Percentiles rank a stretch among this genome's conserved stretches.
Evolutionary conservation across 2,329 filamentous ascomycete genomes (phyloP).

Genomic region (Stagonosporopsis vannaccii): DNA sequence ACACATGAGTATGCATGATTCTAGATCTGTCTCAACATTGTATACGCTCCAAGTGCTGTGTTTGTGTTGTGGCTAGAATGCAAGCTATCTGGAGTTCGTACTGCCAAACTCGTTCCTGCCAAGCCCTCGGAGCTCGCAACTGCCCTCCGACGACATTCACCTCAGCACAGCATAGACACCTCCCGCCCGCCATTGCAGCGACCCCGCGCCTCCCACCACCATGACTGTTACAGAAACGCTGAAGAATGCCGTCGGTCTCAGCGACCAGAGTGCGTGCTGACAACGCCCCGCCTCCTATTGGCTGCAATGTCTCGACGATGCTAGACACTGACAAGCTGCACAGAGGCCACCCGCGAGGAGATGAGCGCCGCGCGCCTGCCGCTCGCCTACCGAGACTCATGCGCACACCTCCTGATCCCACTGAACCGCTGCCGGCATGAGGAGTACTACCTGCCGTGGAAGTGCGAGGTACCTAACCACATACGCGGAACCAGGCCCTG

Average conservation of each 20-base stretch:
- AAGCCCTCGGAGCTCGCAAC: slow-evolving; percentile 4
- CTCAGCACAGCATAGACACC: slow-evolving; percentile 22
- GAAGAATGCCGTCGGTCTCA: slow-evolving; percentile 58
- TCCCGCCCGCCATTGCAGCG: slow-evolving; percentile 22
- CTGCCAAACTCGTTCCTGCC: slow-evolving; percentile 1
- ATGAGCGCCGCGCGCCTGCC: slow-evolving; percentile 93
- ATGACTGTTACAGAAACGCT: slow-evolving; percentile 56
- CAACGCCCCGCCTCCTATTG: slow-evolving; percentile 30
- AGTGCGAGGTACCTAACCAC: slow-evolving; percentile 76
- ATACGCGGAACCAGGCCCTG: background rate
- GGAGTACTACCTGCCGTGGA: slow-evolving; percentile 95
- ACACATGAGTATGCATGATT: background rate
- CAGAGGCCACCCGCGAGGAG: slow-evolving; percentile 84
- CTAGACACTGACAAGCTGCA: slow-evolving; percentile 37
- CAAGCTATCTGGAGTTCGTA: background rate
- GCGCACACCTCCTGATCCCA: slow-evolving; percentile 91
- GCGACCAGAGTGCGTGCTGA: slow-evolving; percentile 41
- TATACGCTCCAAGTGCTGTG: background rate
- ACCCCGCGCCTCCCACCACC: slow-evolving; percentile 32
- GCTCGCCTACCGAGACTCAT: slow-evolving; percentile 91
- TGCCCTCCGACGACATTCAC: slow-evolving; percentile 8
- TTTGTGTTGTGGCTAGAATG: background rate
- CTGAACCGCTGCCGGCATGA: slow-evolving; percentile 93
- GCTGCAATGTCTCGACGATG: slow-evolving; percentile 20
- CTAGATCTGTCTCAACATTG: background rate